A percentile compares a stretch with the other conserved stretches of the same genome.
Conservation (phyloP, 2,329 filamentous ascomycete genomes). For the Calonectria pteridis region DNA sequence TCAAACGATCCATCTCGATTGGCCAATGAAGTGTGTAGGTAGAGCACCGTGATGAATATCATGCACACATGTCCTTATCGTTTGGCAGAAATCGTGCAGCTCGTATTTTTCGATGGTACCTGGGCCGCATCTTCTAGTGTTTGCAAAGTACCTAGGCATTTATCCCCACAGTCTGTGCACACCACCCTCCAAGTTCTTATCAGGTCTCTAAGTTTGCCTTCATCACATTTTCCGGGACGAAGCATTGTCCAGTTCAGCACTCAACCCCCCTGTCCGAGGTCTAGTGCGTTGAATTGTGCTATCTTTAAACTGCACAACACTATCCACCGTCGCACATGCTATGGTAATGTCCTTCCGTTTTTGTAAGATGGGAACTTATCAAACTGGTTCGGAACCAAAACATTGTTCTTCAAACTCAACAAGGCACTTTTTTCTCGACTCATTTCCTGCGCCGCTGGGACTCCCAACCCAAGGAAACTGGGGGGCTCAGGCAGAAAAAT, state of each 20-base stretch:
- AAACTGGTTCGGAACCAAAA: neutral
- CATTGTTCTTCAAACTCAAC: neutral
- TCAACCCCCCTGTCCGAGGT: neutral
- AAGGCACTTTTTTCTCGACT: neutral
- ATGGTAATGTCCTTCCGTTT: neutral
- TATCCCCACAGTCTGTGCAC: neutral
- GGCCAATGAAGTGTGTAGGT: neutral
- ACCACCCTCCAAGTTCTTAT: neutral
- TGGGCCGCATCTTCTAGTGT: neutral
- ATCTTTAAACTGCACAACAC: neutral
- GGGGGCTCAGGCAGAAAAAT: neutral
- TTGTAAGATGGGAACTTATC: neutral
- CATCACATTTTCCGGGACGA: neutral
- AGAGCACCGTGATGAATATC: neutral
- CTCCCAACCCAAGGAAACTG: neutral
- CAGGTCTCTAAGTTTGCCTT: neutral
- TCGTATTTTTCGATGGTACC: neutral
- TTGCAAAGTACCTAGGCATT: neutral
- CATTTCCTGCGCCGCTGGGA: neutral
- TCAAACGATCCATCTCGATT: neutral
- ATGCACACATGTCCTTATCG: neutral
- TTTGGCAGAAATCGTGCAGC: neutral
- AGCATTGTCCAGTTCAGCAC: neutral
- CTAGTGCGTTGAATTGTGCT: neutral
- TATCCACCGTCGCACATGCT: neutral